A percentile compares a stretch with the other conserved stretches of the same genome.
phyloP scores from a whole-genome alignment of 306 rosid species.

The Cucurbita pepo region DNA sequence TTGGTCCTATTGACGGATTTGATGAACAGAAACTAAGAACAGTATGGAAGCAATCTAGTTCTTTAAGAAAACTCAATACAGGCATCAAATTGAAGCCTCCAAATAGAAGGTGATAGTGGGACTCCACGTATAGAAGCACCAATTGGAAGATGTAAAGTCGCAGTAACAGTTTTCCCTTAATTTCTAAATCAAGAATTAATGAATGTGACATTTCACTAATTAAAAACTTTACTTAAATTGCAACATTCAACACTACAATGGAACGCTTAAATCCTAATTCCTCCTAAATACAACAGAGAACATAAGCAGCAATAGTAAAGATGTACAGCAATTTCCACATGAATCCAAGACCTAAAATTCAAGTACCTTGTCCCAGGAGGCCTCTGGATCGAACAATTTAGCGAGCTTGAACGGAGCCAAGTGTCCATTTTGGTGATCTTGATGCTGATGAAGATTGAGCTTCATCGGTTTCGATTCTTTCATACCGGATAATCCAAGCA shows the following conservation, averaged over 20 bases:
- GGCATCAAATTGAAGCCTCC: too few relatives aligned
- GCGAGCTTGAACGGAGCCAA: conserved; percentile 79
- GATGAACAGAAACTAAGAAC: not conserved
- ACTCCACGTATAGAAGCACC: not conserved
- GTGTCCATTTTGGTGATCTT: conserved; percentile 80
- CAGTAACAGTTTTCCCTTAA: not conserved
- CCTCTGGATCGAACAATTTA: conserved; percentile 88
- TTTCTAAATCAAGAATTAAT: not conserved
- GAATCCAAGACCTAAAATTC: not conserved
- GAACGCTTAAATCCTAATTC: not conserved
- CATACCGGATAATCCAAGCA: conserved; percentile 24
- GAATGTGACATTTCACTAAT: not conserved
- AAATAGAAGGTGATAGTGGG: too few relatives aligned
- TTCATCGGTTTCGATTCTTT: conserved; percentile 75
- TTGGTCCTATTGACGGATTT: conserved; percentile 49
- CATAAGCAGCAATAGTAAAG: not conserved
- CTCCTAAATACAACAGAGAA: not conserved
- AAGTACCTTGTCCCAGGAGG: conserved; percentile 96
- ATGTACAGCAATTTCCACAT: not conserved
- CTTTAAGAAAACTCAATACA: too few relatives aligned
- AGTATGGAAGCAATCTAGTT: not conserved
- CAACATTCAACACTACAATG: not conserved
- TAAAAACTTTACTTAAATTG: not conserved
- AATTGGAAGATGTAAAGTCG: not conserved
- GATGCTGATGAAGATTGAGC: conserved; percentile 17